Base-by-base conservation (phyloP, 306 rosid genomes). In the Gillenia trifoliata region DNA sequence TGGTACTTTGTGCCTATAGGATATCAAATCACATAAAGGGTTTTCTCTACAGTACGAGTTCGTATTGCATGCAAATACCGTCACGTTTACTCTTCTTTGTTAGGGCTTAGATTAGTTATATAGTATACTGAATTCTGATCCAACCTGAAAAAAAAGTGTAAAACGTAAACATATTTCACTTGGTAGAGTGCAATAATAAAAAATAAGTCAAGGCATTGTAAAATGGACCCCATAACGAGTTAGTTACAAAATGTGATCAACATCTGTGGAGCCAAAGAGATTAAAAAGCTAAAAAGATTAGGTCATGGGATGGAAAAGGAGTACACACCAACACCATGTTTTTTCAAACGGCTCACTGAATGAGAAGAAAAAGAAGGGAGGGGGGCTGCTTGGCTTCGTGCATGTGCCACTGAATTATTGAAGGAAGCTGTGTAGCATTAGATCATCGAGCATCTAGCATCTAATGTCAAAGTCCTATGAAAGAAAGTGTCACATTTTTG, bases 351-450 rank as follows among this genome's bases (percentile, higher is more conserved):
- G 66, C 47, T 67, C 70, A 71, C 71, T 43, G 40, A 76, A 69
- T 11, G 41, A 52, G 19, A 71, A 65, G 70, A 19, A 60, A 50
- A 49, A 23, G n/a, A 38, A 69, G 72, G 59, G 59, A 80, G 68
- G 29, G 13, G n/a, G 36, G 3, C 6, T 77, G 59, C 23, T 34
- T 10, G 41, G 41, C 41, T 49, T 49, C 52, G 66, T 65, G 88
- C 90, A 89, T 90, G 93, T 89, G 97, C 83, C 72, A 17, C 80
- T 88, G 76, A 89, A 93, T 87, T 83, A 93, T 90, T 89, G 91
- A 82, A 61, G 54, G 91, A 82, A 61, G 59, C 25, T 74, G 60
- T 19, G 74, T 49, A 85, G 77, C 73, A 73, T 49, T 29, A 70
- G 73, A 71, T 73, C 78, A 63, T 72, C 70, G 70, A 75, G 85